Evolutionary conservation across 768 basidiomycete genomes (phyloP), one percentile per base, ranked within the genome.

Genomic region (Roridomyces roridus): DNA sequence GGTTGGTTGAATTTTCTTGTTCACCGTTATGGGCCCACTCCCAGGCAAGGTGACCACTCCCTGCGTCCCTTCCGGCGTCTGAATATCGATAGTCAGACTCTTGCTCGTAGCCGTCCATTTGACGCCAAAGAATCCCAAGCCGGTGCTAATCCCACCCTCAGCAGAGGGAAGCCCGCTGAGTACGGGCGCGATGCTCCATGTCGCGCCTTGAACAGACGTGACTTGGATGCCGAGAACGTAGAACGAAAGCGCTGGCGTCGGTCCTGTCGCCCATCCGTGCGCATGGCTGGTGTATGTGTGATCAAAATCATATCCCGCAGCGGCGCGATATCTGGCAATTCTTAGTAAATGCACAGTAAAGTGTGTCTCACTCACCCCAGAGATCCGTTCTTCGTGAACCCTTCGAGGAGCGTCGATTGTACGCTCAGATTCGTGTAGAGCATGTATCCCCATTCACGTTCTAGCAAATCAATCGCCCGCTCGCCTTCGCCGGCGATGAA

Each of bases 371-470:
- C 68, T 14, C 51, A 80, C 79, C 72, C 70, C 8, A 81, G 68
- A 4, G 80, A 80, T 3, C 80, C 80, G 55, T 81, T 80, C 2
- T 73, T 70, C 4, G 79, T 79, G 60, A 75, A 80, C 3, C 80
- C 80, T 60, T 82, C 80, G 17, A 82, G 68, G 2, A 82, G 67
- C 5, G 77, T 79, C 5, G 70, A 72, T 37, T 72, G 67, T 10
- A 74, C 72, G 37, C 77, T 70, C 25, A 79, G 68, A 45, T 79
- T 78, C 48, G 73, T 73, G 52, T 78, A 78, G 18, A 82, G 68
- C 78, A 81, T 81, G 59, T 80, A 82, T 5, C 80, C 80, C 80
- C 80, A 82, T 65, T 78, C 77, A 41, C 72, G 72, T 15, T 70
- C 73, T 10, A 82, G 57, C 14, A 83, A 70, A 54, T 81, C 79